Evolutionary conservation across 1,139 yeast genomes (phyloP).

Genomic region (Ogataea hybrid): DNA sequence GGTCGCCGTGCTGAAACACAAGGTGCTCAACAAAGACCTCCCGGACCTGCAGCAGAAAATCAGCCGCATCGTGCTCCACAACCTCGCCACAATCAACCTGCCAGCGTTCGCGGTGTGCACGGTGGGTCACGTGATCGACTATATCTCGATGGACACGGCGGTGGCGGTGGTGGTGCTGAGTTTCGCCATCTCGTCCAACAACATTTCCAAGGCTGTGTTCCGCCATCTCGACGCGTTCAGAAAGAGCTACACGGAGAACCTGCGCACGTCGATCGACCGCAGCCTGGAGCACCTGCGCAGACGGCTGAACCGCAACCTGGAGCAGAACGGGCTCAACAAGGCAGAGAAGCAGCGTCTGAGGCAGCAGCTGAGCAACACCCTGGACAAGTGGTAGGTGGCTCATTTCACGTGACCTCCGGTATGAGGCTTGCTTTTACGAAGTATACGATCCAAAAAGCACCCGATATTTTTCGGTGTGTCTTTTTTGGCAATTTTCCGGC

Average conservation of each 20-base stretch:
- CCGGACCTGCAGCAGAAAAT: conserved; percentile 30
- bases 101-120: conserved; percentile 28
- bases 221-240: conserved; percentile 23
- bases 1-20: conserved; percentile 21
- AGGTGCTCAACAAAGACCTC: conserved; percentile 23
- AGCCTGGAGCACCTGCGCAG: conserved; percentile 21
- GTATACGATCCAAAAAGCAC: conserved; percentile 3
- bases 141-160: conserved; percentile 29
- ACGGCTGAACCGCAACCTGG: conserved; percentile 20
- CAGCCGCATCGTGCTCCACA: conserved; percentile 24
- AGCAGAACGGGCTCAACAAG: conserved; percentile 16
- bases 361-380: conserved; percentile 5
- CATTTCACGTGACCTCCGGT: conserved; percentile 6
- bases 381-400: conserved; percentile 11
- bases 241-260: conserved; percentile 28
- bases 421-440: neutral
- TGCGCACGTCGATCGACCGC: conserved; percentile 28
- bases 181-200: conserved; percentile 28
- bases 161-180: conserved; percentile 30
- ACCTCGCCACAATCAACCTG: conserved; percentile 27
- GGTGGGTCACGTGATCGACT: conserved; percentile 29
- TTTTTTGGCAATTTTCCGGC: conserved; percentile 3
- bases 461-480: conserved; percentile 1
- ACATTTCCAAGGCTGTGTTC: conserved; percentile 25
- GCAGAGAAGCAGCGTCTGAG: conserved; percentile 12